Conservation (phyloP, 139 green algal species). For the Nannochloris sp. region DNA sequence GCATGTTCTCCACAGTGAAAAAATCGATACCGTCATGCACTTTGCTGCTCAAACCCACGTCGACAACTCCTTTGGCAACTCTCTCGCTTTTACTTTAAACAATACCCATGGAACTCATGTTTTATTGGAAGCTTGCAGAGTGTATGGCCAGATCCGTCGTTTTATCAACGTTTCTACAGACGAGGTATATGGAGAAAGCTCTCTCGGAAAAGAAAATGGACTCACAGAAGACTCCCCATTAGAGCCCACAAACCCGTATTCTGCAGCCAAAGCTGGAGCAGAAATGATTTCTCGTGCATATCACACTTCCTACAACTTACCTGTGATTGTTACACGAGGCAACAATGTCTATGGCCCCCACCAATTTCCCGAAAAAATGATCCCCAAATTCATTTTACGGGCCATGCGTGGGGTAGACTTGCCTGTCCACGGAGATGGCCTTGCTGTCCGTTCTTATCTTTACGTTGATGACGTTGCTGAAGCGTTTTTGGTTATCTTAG, state of each 20-base stretch:
- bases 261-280: constrained; percentile 90
- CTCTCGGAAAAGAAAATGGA: constrained; percentile 55
- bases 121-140: constrained; percentile 82
- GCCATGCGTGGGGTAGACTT: constrained; percentile 54
- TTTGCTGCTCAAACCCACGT: constrained; percentile 97
- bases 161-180: constrained; percentile 94
- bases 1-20: constrained; percentile 72
- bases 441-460: constrained; percentile 60
- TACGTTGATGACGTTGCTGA: constrained; percentile 93
- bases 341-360: constrained; percentile 99
- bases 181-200: constrained; percentile 82
- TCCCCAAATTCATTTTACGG: constrained; percentile 73
- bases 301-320: constrained; percentile 76
- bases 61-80: constrained; percentile 98
- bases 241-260: constrained; percentile 99
- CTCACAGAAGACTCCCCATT: constrained; percentile 71
- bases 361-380: constrained; percentile 79
- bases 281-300: constrained; percentile 97
- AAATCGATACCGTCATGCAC: constrained; percentile 97
- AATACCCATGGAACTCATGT: constrained; percentile 97
- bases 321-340: constrained; percentile 91
- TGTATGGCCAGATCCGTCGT: constrained; percentile 62
- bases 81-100: constrained; percentile 89
- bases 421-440: constrained; percentile 59
- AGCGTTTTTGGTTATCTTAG: constrained; percentile 84